Evolutionary conservation across 371 early-diverging fungal genomes (phyloP), one percentile per base, ranked within the genome.

Genomic region (Dichotomocladium elegans): DNA sequence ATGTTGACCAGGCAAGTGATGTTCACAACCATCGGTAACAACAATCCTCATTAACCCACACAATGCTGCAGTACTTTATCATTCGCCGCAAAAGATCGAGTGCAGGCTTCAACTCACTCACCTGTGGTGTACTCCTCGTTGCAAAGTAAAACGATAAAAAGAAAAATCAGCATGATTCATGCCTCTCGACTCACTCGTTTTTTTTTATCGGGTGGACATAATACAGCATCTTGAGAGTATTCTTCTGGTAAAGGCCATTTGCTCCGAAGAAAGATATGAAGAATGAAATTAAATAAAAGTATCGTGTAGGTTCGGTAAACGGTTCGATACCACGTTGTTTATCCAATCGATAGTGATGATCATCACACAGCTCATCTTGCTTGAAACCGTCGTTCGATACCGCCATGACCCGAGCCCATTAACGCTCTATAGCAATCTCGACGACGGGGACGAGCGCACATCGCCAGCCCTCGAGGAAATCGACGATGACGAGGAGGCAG

Each of bases 271-370:
- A 25, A 12, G 28, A 45, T 14, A 45, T 26, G 10, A 45, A n/a
- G 27, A 45, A 22, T 19, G 46, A 11, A 17, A 45, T 25, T 27
- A 28, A 26, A 24, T 26, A 17, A 21, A 11, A 11, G 3, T 0
- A 21, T 25, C 11, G 7, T 33, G 14, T 47, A 76, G 77, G 76
- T 53, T 79, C 24, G 79, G 80, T 11, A 70, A 74, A 56, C 66
- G 81, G 52, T 86, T 86, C 60, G 87, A 82, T 51, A 58, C 37
- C 2, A 79, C 80, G 2, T 60, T 83, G 15, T 46, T 86, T 6
- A 72, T 68, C 26, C 86, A 86, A 49, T 83, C 84, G 10, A 74
- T 86, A 51, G 57, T 80, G 15, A 86, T 86, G 86, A 74, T 83
- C 10, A 28, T 68, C 9, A 75, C 80, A 0, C 82, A 83, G 41